Conservation (phyloP, 78 protist species). For the Chrysochromulina parva region DNA sequence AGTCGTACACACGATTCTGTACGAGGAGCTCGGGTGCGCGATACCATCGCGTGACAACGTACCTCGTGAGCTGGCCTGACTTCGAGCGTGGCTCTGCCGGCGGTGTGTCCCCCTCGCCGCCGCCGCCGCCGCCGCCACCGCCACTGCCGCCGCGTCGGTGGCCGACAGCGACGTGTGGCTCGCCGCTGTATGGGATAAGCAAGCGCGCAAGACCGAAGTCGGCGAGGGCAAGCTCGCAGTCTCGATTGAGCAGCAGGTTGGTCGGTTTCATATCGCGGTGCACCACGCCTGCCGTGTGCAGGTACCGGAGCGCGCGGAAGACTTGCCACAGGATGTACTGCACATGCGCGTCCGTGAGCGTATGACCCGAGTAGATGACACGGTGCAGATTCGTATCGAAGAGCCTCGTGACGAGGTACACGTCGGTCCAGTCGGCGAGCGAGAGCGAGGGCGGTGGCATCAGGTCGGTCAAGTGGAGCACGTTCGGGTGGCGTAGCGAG, state of each 20-base stretch:
- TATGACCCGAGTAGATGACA: not conserved
- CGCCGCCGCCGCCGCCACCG: no score
- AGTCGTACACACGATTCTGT: not conserved
- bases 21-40: conserved; percentile 59
- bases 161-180: no score
- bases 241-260: conserved; percentile 53
- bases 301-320: conserved; percentile 37
- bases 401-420: conserved; percentile 85
- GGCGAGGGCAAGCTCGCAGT: conserved; percentile 47
- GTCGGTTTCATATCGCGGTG: conserved; percentile 62
- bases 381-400: conserved; percentile 88
- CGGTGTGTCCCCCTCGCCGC: no score
- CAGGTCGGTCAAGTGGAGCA: not conserved
- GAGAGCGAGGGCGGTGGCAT: not conserved
- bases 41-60: conserved; percentile 45
- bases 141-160: no score
- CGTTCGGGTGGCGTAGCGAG: conserved; percentile 43
- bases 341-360: conserved; percentile 37
- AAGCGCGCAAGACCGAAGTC: conserved; percentile 53
- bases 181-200: no score
- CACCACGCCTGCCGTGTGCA: conserved; percentile 38
- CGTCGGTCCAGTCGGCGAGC: not conserved
- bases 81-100: not conserved
- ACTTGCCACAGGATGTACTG: conserved; percentile 46
- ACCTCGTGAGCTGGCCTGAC: conserved; percentile 18